A percentile compares a stretch with the other conserved stretches of the same genome.
Evolutionary conservation across 2,329 filamentous ascomycete genomes (phyloP).

Genomic region (Phoma sp.): DNA sequence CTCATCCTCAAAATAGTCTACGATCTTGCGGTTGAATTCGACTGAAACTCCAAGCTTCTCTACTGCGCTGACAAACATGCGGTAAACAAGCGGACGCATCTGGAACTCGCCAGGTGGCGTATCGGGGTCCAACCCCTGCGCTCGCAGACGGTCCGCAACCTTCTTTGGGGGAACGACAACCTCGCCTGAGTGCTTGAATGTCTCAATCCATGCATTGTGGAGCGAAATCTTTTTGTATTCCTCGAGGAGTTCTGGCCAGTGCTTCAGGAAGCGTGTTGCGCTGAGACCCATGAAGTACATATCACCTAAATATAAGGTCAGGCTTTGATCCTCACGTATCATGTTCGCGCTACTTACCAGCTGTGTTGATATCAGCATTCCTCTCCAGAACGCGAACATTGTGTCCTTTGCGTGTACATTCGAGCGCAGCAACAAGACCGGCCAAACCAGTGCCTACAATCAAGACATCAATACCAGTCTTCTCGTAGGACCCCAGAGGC

Average conservation of each 20-base stretch:
- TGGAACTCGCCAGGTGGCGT: conserved; percentile 64
- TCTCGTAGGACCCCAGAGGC: conserved; percentile 61
- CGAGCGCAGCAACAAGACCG: conserved; percentile 48
- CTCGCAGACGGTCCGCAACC: conserved; percentile 59
- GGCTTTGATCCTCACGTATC: not conserved
- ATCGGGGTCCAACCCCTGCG: conserved; percentile 54
- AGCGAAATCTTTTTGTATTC: conserved; percentile 62
- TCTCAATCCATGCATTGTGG: conserved; percentile 63
- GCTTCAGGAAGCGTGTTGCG: conserved; percentile 62
- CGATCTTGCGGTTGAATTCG: conserved; percentile 52
- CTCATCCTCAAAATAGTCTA: conserved; percentile 56
- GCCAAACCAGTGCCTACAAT: conserved; percentile 51
- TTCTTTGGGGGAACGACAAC: conserved; percentile 57
- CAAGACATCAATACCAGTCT: conserved; percentile 51
- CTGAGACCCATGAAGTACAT: conserved; percentile 68
- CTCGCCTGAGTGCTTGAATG: conserved; percentile 62
- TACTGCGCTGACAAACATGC: conserved; percentile 62
- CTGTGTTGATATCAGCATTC: conserved; percentile 59
- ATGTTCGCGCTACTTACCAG: conserved; percentile 48
- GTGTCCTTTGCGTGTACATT: conserved; percentile 52
- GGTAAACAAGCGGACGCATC: conserved; percentile 64
- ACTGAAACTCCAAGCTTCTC: conserved; percentile 54
- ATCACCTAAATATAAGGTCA: conserved; percentile 55
- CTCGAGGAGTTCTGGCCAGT: conserved; percentile 61
- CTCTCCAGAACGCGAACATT: conserved; percentile 53